Evolutionary conservation across 2,329 filamentous ascomycete genomes (phyloP), one percentile per base, ranked within the genome.

Genomic region (Ophiostoma sp.): DNA sequence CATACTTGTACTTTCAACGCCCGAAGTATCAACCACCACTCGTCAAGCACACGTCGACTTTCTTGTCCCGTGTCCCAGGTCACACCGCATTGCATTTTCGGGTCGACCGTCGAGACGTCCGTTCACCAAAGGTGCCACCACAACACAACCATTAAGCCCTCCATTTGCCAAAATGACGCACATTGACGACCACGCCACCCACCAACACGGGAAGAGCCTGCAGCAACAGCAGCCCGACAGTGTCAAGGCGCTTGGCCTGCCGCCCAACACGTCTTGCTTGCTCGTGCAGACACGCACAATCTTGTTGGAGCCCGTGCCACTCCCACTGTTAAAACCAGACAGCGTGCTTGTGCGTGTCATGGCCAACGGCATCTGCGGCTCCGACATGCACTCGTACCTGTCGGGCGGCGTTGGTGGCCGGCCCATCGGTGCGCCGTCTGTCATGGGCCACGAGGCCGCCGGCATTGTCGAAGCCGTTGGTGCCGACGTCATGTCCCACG

Each of bases 381-480:
- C 91, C 75, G 93, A 97, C 83, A 92, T 93, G 80, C 84, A 97
- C 86, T 97, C 97, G 89, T 97, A 93, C 87, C 85, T 88, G 75
- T 92, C 96, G 81, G 93, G 93, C 79, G 90, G 92, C 79, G 97
- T 97, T 82, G 94, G 94, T 80, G 90, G 93, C 85, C 97, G 94
- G 79, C 87, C 95, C 74, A 89, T 97, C 71, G 90, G 89, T 79
- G 89, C 92, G 76, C 94, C 94, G 75, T 91, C 97, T 85, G 91
- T 93, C n/a, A 89, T 97, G 0, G 88, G 88, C 79, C 87, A 88
- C 81, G 87, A 88, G 78, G 95, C 93, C 15, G 88, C 93, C 11
- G 95, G 94, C 73, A 91, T 92, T 45, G 87, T 98, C 61, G 89
- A 93, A 72, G 87, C 88, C 61, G 85, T 93, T 63, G 94, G 94